Conservation (phyloP, 2,329 filamentous ascomycete genomes). For the Aspergillus hortae region DNA sequence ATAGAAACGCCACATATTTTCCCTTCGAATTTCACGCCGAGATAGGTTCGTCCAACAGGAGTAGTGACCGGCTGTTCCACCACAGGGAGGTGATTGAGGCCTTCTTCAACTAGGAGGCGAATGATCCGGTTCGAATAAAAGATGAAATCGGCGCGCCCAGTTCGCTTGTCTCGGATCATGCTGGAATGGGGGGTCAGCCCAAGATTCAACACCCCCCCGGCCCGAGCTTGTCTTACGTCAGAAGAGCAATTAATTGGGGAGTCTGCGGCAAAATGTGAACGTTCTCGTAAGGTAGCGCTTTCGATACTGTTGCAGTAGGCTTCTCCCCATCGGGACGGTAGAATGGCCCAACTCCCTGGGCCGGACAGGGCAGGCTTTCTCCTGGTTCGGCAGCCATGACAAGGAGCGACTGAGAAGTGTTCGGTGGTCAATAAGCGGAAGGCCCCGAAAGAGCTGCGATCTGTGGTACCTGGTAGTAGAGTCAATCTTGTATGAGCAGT, state of each 20-base stretch:
- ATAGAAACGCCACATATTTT: conserved; percentile 99
- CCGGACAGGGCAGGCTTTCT: conserved; percentile 43
- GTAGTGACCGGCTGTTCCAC: conserved; percentile 86
- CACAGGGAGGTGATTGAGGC: conserved; percentile 91
- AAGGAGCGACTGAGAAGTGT: too few species aligned
- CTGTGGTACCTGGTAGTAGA: too few species aligned
- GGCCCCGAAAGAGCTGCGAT: too few species aligned
- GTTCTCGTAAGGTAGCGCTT: conserved; percentile 74
- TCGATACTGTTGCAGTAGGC: conserved; percentile 85
- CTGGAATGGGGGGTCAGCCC: conserved; percentile 45
- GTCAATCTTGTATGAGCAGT: too few species aligned
- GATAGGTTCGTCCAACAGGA: conserved; percentile 81
- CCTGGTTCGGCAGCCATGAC: conserved; percentile 21
- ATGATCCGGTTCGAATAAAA: conserved; percentile 99
- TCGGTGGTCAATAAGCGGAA: too few species aligned
- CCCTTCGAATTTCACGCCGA: conserved; percentile 90
- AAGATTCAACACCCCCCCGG: conserved; percentile 1
- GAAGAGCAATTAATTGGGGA: conserved; percentile 90
- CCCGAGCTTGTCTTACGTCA: conserved; percentile 69
- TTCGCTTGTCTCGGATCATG: conserved; percentile 91
- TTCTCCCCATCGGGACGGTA: conserved; percentile 75
- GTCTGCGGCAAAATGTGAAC: conserved; percentile 89
- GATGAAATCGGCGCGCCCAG: conserved; percentile 91
- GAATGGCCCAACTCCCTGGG: conserved; percentile 71
- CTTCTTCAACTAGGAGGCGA: conserved; percentile 91